Conservation (phyloP, 305 asterid genomes). For the Solanum hybrid region DNA sequence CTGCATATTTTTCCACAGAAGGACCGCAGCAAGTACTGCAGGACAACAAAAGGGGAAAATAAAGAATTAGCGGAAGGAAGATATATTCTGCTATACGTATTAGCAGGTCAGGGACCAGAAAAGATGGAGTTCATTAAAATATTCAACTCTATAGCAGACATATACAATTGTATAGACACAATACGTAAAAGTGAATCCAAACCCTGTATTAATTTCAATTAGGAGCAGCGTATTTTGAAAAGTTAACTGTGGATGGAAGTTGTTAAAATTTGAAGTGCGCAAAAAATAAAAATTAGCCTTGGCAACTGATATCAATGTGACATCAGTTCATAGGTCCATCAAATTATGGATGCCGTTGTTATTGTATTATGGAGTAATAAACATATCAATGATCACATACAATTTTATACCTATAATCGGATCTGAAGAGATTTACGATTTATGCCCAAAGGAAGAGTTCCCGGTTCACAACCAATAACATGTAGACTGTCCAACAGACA, state of each 20-base stretch:
- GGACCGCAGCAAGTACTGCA: constrained; percentile 65
- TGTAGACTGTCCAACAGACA: background rate
- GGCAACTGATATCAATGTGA: background rate
- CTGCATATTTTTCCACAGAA: constrained; percentile 58
- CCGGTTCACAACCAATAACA: background rate
- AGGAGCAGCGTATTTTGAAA: background rate
- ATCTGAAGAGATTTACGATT: background rate
- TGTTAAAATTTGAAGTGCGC: background rate
- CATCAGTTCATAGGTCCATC: background rate
- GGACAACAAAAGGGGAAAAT: background rate
- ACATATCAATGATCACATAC: background rate
- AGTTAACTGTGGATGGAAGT: background rate
- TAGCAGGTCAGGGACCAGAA: background rate
- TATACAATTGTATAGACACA: background rate
- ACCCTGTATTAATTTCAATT: background rate
- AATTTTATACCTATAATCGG: background rate
- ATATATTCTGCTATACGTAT: background rate
- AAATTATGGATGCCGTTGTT: background rate
- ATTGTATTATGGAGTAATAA: background rate
- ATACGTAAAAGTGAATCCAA: background rate
- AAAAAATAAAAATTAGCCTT: background rate
- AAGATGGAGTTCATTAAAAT: background rate
- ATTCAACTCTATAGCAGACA: background rate
- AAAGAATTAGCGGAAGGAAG: background rate
- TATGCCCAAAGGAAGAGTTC: background rate